These are phyloP conservation scores for Cercospora beticola DNA, from an alignment of 2,329 filamentous ascomycete species.

Conservation along the genomic window DNA sequence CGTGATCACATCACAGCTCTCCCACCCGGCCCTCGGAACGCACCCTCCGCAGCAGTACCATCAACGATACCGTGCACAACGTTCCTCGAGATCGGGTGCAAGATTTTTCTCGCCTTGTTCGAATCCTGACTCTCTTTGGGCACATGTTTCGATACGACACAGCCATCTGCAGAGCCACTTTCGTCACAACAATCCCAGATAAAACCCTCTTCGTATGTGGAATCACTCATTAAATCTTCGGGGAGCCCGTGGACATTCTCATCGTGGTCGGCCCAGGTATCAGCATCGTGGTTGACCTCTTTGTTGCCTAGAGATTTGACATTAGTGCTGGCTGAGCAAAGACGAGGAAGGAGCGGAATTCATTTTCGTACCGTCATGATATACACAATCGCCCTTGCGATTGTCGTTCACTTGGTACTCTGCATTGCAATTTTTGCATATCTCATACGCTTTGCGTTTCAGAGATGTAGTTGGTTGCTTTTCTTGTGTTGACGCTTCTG, in stretches of 20 bases:
- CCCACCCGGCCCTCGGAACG: conserved; percentile 2
- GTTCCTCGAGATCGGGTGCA: background rate
- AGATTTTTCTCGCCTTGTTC: background rate
- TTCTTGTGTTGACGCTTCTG: background rate
- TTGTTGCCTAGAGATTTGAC: too few relatives aligned
- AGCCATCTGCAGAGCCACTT: background rate
- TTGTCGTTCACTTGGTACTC: conserved; percentile 5
- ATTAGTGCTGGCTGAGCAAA: too few relatives aligned
- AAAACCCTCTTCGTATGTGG: too few relatives aligned
- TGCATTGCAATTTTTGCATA: conserved; percentile 7
- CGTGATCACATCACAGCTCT: background rate
- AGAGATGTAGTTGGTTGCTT: background rate
- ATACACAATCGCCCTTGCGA: conserved; percentile 4
- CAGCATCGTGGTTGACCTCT: too few relatives aligned
- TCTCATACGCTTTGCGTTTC: conserved; percentile 15
- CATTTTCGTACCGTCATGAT: conserved; percentile 3
- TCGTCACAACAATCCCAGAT: background rate
- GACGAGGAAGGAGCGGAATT: too few relatives aligned
- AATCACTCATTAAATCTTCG: too few relatives aligned
- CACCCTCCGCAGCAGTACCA: background rate
- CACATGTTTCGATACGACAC: conserved; percentile 3
- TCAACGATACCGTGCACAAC: background rate
- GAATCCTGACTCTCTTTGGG: background rate
- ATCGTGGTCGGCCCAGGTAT: too few relatives aligned
- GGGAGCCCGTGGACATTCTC: too few relatives aligned